Evolutionary conservation across 345 rosid genomes (phyloP).

Genomic region (Brassica cretica): DNA sequence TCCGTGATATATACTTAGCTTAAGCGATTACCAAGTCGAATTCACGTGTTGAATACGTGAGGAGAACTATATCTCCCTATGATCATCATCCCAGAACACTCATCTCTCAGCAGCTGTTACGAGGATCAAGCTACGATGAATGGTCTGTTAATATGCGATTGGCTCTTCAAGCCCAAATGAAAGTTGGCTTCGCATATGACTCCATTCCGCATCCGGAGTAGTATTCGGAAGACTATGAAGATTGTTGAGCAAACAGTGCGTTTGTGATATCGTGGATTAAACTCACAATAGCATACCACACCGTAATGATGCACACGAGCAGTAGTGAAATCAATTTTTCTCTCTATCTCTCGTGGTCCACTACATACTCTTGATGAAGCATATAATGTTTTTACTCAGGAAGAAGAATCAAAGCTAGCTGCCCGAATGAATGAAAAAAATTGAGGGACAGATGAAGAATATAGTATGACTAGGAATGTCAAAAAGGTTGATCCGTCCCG

Average conservation of each 20-base stretch:
- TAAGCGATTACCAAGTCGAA: no score
- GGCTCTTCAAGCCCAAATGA: not conserved
- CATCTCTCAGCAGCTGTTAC: not conserved
- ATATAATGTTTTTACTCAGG: no score
- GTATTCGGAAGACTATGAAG: not conserved
- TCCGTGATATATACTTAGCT: no score
- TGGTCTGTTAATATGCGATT: not conserved
- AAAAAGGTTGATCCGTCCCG: no score
- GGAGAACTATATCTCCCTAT: not conserved
- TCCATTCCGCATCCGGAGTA: not conserved
- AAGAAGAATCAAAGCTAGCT: no score
- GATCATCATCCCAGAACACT: not conserved
- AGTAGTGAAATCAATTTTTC: not conserved
- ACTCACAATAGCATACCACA: not conserved
- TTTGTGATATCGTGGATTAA: not conserved
- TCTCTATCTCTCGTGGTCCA: no score
- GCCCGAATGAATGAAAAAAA: no score
- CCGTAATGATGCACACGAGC: not conserved
- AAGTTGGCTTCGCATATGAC: not conserved
- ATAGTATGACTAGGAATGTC: no score
- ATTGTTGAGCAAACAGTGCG: not conserved
- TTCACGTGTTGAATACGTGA: not conserved
- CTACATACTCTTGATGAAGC: no score
- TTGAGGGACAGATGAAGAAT: no score
- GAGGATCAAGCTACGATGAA: not conserved